Evolutionary conservation across 148 eudicot species (phyloP), one percentile per base, ranked within the genome.

Genomic region (Tetragonia tetragonoides): DNA sequence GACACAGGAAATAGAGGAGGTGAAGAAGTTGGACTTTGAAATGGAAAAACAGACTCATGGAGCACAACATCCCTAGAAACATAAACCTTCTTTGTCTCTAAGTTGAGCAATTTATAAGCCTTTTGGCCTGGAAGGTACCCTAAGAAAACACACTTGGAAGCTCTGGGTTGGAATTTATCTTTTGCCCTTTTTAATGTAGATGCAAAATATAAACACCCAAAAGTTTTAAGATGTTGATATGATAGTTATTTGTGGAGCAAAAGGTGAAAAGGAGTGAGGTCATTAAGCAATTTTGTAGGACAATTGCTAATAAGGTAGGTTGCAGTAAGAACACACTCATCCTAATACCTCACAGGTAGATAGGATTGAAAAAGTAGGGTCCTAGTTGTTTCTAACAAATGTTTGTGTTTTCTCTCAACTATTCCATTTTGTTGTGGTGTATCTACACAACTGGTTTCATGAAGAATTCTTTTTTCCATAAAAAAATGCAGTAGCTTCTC

Each of bases 401-500:
- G 53, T 47, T 47, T 47, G 3, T 74, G 68, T 7, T 74, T 74
- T 1, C 56, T 21, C 3, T 74, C 77, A 1, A 74, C 77, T 0
- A 66, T 20, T 5, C 56, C 77, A 61, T 74, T 74, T 74, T 74
- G 57, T 23, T 74, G 68, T 8, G 77, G 77, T 0, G 2, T 23
- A 0, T 53, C 68, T 0, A 14, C 5, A 1, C 64, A 5, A 2
- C 41, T 42, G 0, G 12, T 75, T 24, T 75, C 59, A 1, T 75
- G 77, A 0, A 62, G 0, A 6, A 75, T 75, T 0, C 69, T 44
- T 2, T 75, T 74, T 12, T 44, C 10, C 0, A 0, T 0, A 6
- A 44, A 41, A 6, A 62, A 5, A 0, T n/a, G 1, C 0, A 0
- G 0, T 4, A 16, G 57, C 47, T 1, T 3, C 12, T 11, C 3